Evolutionary conservation across 2,329 filamentous ascomycete species (phyloP), one percentile per base, ranked within the genome.

Genomic region (Cordyceps farinosa): DNA sequence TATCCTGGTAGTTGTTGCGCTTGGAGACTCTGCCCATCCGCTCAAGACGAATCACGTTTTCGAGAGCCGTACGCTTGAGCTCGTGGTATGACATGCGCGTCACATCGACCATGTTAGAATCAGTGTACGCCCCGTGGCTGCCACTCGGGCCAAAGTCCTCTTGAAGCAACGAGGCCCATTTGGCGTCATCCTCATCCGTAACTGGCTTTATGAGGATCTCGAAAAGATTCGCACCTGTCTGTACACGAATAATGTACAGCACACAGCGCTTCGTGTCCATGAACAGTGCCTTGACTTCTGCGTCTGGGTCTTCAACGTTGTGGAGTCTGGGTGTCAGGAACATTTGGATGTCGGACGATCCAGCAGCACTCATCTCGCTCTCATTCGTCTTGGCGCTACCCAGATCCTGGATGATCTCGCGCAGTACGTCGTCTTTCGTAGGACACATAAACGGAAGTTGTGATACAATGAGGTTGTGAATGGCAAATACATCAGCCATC

Each of bases 241-340:
- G 96, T 42, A 99, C 90, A 64, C 95, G 90, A 72, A 99, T 98
- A 74, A 99, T 98, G 77, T 98, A 99, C 66, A 99, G 81, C 47
- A 98, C 90, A 72, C 95, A 97, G 70, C 95, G 88, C 79, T 99
- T 99, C 3, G 95, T 98, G 78, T 98, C 95, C 87, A 97, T 98
- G 75, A 97, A 97, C 3, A 99, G 83, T 1, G 92, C 84, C 77
- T 98, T 97, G 66, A 95, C 83, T 65, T 95, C 90, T 4, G 93
- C 92, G 72, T 98, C 94, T 4, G 95, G 94, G 73, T 99, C 95
- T 70, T 96, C 91, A 65, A 92, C 81, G 70, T 96, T 90, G 72
- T 96, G 92, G 60, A 96, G 85, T 75, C 95, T 96, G 44, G 93
- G 91, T 51, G 90, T 95, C 50, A 97, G 80, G 65, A 92, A 96